Conservation (phyloP, 768 basidiomycete species). For the Tubosaeta brunneosetosa region DNA sequence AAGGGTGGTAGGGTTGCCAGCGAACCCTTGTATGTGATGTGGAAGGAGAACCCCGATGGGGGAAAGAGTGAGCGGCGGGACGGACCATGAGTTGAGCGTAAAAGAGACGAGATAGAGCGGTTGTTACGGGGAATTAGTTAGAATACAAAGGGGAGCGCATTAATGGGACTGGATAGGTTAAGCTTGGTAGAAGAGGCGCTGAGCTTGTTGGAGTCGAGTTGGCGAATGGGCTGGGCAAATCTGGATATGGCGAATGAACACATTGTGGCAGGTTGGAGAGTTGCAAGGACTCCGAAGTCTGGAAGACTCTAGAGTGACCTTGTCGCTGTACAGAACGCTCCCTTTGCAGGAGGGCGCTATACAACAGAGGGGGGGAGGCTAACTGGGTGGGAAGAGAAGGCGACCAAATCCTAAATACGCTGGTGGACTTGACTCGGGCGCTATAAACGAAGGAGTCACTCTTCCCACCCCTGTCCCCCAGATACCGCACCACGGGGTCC, state of each 20-base stretch:
- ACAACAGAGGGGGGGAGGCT: neutral
- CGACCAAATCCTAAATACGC: constrained; percentile 20
- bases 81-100: constrained; percentile 27
- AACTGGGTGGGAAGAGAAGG: constrained; percentile 8
- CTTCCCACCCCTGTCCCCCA: constrained; percentile 18
- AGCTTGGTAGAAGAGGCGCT: constrained; percentile 11
- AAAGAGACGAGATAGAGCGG: constrained; percentile 7
- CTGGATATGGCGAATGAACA: constrained; percentile 25
- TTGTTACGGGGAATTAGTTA: constrained; percentile 31
- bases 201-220: constrained; percentile 10
- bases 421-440: constrained; percentile 22
- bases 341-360: constrained; percentile 21
- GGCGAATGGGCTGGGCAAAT: constrained; percentile 20
- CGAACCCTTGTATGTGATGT: constrained; percentile 64
- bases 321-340: constrained; percentile 18
- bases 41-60: constrained; percentile 65
- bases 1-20: constrained; percentile 74
- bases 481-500: constrained; percentile 26
- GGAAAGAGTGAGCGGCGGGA: constrained; percentile 45
- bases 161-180: constrained; percentile 20
- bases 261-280: constrained; percentile 37
- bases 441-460: constrained; percentile 35
- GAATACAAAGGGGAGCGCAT: constrained; percentile 34
- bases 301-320: constrained; percentile 41
- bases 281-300: constrained; percentile 33